phyloP scores from a whole-genome alignment of 805 yeast species.

The Kodamaea leandrae region DNA sequence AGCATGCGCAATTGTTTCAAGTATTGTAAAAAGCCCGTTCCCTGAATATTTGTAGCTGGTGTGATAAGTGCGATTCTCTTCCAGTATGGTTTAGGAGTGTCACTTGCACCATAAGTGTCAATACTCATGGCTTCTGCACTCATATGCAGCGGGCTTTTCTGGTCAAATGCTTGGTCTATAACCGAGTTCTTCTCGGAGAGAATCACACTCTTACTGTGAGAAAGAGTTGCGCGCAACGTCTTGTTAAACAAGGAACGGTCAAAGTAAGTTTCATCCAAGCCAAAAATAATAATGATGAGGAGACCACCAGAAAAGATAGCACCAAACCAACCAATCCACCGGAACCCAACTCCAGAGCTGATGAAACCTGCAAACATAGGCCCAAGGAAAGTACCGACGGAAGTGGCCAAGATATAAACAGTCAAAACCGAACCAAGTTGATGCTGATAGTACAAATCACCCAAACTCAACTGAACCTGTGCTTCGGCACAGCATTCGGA shows the following conservation, averaged over 20 bases:
- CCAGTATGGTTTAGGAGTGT: conserved; percentile 39
- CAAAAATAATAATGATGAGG: conserved; percentile 51
- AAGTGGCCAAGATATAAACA: conserved; percentile 68
- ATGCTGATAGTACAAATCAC: conserved; percentile 76
- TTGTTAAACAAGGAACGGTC: conserved; percentile 38
- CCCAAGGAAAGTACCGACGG: conserved; percentile 75
- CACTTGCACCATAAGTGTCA: conserved; percentile 4
- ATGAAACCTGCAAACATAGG: conserved; percentile 79
- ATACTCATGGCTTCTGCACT: conserved; percentile 1
- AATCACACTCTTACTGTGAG: conserved; percentile 5
- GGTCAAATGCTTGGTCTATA: too few relatives aligned
- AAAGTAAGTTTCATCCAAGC: conserved; percentile 70
- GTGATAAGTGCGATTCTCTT: conserved; percentile 49
- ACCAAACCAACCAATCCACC: conserved; percentile 79
- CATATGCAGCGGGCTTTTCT: too few relatives aligned
- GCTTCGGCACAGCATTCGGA: conserved; percentile 78
- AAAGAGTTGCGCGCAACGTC: conserved; percentile 4
- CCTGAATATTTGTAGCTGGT: conserved; percentile 56
- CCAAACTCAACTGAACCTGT: conserved; percentile 61
- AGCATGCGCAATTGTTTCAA: conserved; percentile 47
- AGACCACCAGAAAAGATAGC: conserved; percentile 46
- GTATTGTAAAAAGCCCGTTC: conserved; percentile 67
- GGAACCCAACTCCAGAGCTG: conserved; percentile 56
- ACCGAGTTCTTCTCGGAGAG: conserved; percentile 2
- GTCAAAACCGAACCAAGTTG: conserved; percentile 73